A percentile compares a stretch with the other conserved stretches of the same genome.
Conservation (phyloP, 1,284 basidiomycete genomes). For the Athelia psychrophila region DNA sequence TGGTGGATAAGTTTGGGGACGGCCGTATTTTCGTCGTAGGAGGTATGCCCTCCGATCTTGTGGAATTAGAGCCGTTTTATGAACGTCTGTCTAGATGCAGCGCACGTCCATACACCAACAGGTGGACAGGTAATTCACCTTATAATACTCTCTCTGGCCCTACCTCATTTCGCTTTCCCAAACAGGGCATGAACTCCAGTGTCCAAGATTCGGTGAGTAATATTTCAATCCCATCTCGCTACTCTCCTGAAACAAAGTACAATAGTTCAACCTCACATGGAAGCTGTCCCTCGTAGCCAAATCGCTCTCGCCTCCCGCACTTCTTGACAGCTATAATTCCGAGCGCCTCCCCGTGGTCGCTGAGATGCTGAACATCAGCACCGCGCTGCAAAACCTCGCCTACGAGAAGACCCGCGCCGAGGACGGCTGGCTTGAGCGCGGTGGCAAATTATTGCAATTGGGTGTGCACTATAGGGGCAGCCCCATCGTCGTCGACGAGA, state of each 20-base stretch:
- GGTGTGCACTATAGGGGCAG: slow-evolving; percentile 31
- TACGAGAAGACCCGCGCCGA: neutral
- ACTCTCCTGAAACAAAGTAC: slow-evolving; percentile 8
- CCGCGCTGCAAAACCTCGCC: slow-evolving; percentile 14
- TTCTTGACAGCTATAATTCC: slow-evolving; percentile 37
- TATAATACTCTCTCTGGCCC: too few species aligned
- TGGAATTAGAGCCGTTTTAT: too few species aligned
- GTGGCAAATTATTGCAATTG: slow-evolving; percentile 16
- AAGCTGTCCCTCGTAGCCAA: slow-evolving; percentile 45
- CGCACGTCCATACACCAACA: slow-evolving; percentile 21
- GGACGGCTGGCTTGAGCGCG: slow-evolving; percentile 10
- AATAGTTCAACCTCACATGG: slow-evolving; percentile 39
- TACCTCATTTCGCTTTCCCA: too few species aligned
- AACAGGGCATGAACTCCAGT: slow-evolving; percentile 3
- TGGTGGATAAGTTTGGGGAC: slow-evolving; percentile 24
- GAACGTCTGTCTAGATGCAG: slow-evolving; percentile 12
- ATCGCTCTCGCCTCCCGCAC: slow-evolving; percentile 12
- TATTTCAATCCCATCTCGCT: too few species aligned
- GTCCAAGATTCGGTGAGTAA: slow-evolving; percentile 4
- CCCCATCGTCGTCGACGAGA: slow-evolving; percentile 24
- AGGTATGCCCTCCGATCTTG: slow-evolving; percentile 18
- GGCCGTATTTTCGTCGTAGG: slow-evolving; percentile 32
- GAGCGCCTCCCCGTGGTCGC: slow-evolving; percentile 41
- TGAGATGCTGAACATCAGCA: slow-evolving; percentile 34
- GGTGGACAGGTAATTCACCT: slow-evolving; percentile 12